These are phyloP conservation scores for Sanghuangporus sanghuang DNA, from an alignment of 1,284 basidiomycete genomes.

Conservation along the genomic window DNA sequence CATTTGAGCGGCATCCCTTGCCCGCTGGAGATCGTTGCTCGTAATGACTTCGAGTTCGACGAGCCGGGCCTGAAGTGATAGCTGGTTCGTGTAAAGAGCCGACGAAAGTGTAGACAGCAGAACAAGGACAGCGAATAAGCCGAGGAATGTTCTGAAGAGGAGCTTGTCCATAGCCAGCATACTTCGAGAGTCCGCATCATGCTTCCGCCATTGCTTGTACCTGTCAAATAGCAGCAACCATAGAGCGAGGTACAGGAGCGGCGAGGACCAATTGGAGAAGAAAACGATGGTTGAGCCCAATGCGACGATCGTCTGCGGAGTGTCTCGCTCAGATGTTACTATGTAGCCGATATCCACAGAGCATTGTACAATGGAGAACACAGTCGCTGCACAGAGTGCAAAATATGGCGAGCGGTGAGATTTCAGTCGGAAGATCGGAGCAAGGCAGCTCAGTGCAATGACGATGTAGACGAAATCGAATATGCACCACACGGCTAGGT, in stretches of 20 bases:
- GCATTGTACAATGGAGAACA: conserved; percentile 5
- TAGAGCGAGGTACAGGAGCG: conserved; percentile 2
- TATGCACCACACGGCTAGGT: conserved; percentile 10
- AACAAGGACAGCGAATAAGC: background rate
- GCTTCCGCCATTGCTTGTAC: background rate
- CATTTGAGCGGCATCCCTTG: background rate
- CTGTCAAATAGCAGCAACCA: background rate
- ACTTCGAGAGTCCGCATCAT: background rate
- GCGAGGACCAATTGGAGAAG: conserved; percentile 11
- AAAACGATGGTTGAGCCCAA: background rate
- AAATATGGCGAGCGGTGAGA: background rate
- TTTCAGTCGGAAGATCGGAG: background rate
- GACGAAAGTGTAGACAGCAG: background rate
- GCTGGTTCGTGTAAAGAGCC: background rate
- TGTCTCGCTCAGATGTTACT: background rate
- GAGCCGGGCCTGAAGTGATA: background rate
- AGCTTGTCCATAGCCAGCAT: background rate
- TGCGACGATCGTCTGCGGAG: background rate
- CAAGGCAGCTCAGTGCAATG: background rate
- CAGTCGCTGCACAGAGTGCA: background rate
- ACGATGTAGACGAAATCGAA: conserved; percentile 9
- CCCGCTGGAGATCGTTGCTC: background rate
- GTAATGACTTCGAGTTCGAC: background rate
- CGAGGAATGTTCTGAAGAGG: background rate
- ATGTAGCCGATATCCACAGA: background rate